Base-by-base conservation (phyloP, 805 yeast species). In the Schizosaccharomyces osmophilus region DNA sequence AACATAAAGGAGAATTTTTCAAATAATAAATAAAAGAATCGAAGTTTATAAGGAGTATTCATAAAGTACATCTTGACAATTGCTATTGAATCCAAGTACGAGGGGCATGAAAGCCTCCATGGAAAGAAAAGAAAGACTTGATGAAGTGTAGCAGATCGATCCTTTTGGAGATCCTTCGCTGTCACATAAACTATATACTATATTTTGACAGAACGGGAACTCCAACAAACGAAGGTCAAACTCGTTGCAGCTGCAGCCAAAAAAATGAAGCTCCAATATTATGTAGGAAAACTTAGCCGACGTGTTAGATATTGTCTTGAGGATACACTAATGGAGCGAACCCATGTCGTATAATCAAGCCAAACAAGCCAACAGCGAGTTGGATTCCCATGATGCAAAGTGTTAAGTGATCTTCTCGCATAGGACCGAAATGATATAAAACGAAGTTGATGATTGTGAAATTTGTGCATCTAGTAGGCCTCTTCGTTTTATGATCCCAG, bases 291-390 rank as follows among this genome's bases (percentile, higher is more conserved):
- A 31, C n/a, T 31, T n/a, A 11, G 51, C 8, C 3, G 11, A 29
- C 5, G 3, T 9, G 15, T 4, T 51, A 51, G 11, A 57, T 19
- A 69, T 93, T 93, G 71, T 93, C 97, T 65, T 83, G 82, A 8
- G 95, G 97, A 72, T 89, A 93, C 26, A 90, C 70, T 75, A 90
- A 74, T 1, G 87, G 85, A 0, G 95, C 97, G 15, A 87, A 73
- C 0, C 87, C 78, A 71, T 93, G 97, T 70, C 99, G 80, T 70
- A 90, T 86, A 1, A 70, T 32, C 4, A 86, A 62, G 0, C 97
- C 97, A 57, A 85, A 79, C 2, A 61, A 54, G 39, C 67, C 65
- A 45, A 61, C 60, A 24, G 24, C 60, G 9, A 63, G 65, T 70
- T 93, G 97, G 15, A 82, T 65, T 0, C 66, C 66, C 67, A 93